Evolutionary conservation across 2,329 filamentous ascomycete species (phyloP), one percentile per base, ranked within the genome.

Genomic region (Trichophyton benhamiae): DNA sequence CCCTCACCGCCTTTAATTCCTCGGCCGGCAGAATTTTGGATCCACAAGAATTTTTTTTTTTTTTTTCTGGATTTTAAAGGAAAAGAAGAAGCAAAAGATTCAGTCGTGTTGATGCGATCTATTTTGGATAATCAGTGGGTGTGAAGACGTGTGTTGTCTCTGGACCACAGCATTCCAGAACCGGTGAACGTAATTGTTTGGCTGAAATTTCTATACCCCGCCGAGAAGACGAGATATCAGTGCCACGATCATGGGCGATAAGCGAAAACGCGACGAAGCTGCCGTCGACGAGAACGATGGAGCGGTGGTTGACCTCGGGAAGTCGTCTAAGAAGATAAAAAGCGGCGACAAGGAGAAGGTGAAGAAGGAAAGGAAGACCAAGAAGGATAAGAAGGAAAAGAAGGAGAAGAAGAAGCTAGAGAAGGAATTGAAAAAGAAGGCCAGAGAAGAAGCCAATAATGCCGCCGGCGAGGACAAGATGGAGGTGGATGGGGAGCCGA

Each of bases 281-380:
- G 49, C 48, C 6, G 62, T 7, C 22, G 61, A 64, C 17, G 64
- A 63, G 9, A 62, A 63, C 11, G 64, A 63, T 44, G 58, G 53
- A 49, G 42, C 41, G n/a, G 61, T 60, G 7, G 63, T 48, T 22
- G 44, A 65, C 33, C 36, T 49, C 44, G 33, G 44, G 25, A 62
- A 62, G 8, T 53, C 33, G 11, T 38, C 57, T 27, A 65, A 64
- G 59, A 66, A 63, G 42, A 17, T 62, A 27, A 66, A 66, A 48
- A 59, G 61, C 30, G 36, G 52, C 38, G 48, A 63, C 8, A 60
- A 62, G 27, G 57, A 61, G 20, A 62, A 63, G 22, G 49, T 48
- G 11, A 59, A 65, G 46, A 55, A 60, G 20, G 57, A 63, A 6
- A 59, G 59, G 63, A 67, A 65, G 62, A 68, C 64, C 62, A 68